phyloP scores from a whole-genome alignment of 768 basidiomycete species.

The Mycena galericulata region DNA sequence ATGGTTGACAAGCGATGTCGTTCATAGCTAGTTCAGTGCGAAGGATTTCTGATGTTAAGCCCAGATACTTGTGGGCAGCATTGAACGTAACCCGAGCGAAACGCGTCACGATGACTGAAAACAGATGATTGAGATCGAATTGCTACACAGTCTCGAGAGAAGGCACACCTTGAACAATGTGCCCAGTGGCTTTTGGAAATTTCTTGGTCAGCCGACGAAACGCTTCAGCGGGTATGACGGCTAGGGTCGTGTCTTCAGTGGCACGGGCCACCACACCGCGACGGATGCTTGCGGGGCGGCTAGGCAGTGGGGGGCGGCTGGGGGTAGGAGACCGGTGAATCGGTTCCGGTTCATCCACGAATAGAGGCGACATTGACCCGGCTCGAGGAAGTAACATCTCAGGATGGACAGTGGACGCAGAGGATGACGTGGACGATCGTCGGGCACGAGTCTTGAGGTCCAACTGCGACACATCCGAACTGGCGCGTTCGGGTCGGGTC shows the following conservation, averaged over 20 bases:
- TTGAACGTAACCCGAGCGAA: constrained; percentile 98
- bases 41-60: constrained; percentile 93
- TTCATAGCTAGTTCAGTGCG: constrained; percentile 98
- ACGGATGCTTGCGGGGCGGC: constrained; percentile 55
- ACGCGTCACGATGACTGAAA: constrained; percentile 89
- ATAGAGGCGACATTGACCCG: constrained; percentile 44
- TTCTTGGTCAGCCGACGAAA: constrained; percentile 95
- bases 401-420: constrained; percentile 76
- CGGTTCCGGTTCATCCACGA: constrained; percentile 32
- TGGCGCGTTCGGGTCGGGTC: constrained; percentile 52
- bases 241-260: constrained; percentile 92
- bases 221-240: constrained; percentile 99
- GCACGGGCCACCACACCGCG: constrained; percentile 92
- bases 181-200: constrained; percentile 96
- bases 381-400: constrained; percentile 42
- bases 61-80: constrained; percentile 96
- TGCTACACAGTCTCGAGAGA: constrained; percentile 15
- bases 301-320: constrained; percentile 37
- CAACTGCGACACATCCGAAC: constrained; percentile 76
- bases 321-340: constrained; percentile 28
- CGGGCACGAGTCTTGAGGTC: constrained; percentile 60
- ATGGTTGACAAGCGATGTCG: constrained; percentile 94
- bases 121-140: constrained; percentile 12
- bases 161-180: constrained; percentile 88
- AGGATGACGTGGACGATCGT: constrained; percentile 73